Conservation (phyloP, 2,329 filamentous ascomycete species). For the Phialophora macrospora region DNA sequence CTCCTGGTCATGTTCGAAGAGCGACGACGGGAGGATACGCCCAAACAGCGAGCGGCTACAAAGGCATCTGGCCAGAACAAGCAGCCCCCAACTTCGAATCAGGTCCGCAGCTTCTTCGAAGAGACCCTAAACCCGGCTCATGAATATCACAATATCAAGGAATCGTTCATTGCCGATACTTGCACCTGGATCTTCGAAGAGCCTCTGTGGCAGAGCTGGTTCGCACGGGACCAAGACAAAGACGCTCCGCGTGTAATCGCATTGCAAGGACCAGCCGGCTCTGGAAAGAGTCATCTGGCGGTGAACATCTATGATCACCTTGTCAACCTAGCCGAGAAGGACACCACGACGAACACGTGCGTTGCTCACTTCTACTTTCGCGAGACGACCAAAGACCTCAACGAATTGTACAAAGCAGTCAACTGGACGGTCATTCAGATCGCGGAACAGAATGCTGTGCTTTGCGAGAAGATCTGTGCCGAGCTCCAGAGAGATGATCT, state of each 20-base stretch:
- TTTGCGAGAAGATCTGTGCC: conserved; percentile 19
- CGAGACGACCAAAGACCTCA: conserved; percentile 17
- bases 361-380: conserved; percentile 17
- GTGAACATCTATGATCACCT: conserved; percentile 7
- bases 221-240: conserved; percentile 7
- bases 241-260: background rate
- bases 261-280: conserved; percentile 2
- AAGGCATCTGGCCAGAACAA: conserved; percentile 13
- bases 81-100: conserved; percentile 9
- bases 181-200: conserved; percentile 19
- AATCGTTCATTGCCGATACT: conserved; percentile 11
- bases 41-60: background rate
- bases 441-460: conserved; percentile 9
- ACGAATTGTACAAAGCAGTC: conserved; percentile 15
- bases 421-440: conserved; percentile 13
- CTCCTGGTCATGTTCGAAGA: conserved; percentile 15
- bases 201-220: conserved; percentile 10
- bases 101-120: conserved; percentile 17
- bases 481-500: conserved; percentile 12
- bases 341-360: conserved; percentile 9
- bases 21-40: conserved; percentile 5
- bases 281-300: conserved; percentile 17
- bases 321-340: conserved; percentile 6
- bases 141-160: conserved; percentile 13
- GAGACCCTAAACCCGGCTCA: conserved; percentile 8